Conservation (phyloP, 805 yeast genomes). For the Pichia pseudocactophila region DNA sequence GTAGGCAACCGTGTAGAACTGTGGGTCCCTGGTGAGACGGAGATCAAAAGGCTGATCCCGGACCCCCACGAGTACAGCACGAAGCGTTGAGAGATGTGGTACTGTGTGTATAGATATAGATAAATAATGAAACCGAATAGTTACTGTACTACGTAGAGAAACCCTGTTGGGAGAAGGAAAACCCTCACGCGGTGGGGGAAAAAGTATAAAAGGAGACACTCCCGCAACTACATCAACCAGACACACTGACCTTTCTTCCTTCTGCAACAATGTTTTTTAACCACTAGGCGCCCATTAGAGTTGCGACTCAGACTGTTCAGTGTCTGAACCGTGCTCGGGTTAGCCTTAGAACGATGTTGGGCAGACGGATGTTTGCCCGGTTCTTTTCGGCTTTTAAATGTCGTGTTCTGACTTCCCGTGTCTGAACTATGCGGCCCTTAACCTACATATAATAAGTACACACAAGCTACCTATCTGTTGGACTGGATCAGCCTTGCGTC, state of each 20-base stretch:
- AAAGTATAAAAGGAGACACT: conserved; percentile 9
- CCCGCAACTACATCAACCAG: not conserved
- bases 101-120: too few species aligned
- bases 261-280: conserved; percentile 23
- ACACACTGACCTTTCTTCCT: conserved; percentile 10
- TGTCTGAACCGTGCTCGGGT: conserved; percentile 83
- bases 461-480: not conserved
- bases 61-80: conserved; percentile 39
- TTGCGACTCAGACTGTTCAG: conserved; percentile 48
- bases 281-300: conserved; percentile 78
- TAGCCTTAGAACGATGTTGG: conserved; percentile 59
- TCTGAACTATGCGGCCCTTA: conserved; percentile 65
- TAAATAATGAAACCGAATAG: too few species aligned
- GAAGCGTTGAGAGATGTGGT: not conserved
- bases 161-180: not conserved
- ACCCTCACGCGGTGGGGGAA: not conserved
- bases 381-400: conserved; percentile 45
- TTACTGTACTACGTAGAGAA: too few species aligned
- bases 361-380: conserved; percentile 21
- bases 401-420: conserved; percentile 38
- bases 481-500: conserved; percentile 42
- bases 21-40: conserved; percentile 50
- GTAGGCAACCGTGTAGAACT: conserved; percentile 48
- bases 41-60: conserved; percentile 44
- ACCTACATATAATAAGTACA: conserved; percentile 39